Base-by-base conservation (phyloP, 1,284 basidiomycete genomes). In the Ganoderma meredithae region DNA sequence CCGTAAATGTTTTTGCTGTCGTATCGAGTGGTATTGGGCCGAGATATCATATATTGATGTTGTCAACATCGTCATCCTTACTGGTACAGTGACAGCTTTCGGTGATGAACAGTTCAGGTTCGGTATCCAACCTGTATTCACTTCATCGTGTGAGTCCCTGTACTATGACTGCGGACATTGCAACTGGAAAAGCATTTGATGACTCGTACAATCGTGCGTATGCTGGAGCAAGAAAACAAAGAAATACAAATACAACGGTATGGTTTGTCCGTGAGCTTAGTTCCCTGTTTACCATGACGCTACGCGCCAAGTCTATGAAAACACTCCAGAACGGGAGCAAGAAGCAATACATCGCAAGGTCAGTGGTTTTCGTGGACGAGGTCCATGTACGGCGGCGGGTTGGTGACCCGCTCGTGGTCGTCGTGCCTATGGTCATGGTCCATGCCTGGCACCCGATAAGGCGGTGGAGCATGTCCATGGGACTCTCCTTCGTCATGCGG, bases 361-460 rank as follows among this genome's bases (percentile, higher is more conserved):
- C 58, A 60, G 27, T 60, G 33, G 69, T 41, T 13, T 60, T 22
- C 71, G 65, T 75, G 78, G 41, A 82, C 75, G 64, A 83, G 77
- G 68, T 83, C 83, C 69, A 84, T 78, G 53, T 84, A 84, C 63
- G 83, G 83, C 36, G 82, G 82, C 27, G 83, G 83, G 55, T 74
- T 76, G 4, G 75, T 75, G 19, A 78, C 78, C 65, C 80, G 79
- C 65, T 81, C 81, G 66, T 80, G 79, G 62, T 83, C 79, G 31
- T 62, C 67, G 22, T 60, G 56, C n/a, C 56, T 39, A 25, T 68
- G 63, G 33, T 71, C 71, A 33, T 63, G 62, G n/a, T 81, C 80
- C 47, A 79, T 78, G 47, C 84, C 85, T 27, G 87, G 85, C 60
- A 86, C 84, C 61, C 87, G 83, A 79, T 92, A 92, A 31, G 83